Base-by-base conservation (phyloP, 495 filamentous ascomycete species). In the Jackrogersella minutella region DNA sequence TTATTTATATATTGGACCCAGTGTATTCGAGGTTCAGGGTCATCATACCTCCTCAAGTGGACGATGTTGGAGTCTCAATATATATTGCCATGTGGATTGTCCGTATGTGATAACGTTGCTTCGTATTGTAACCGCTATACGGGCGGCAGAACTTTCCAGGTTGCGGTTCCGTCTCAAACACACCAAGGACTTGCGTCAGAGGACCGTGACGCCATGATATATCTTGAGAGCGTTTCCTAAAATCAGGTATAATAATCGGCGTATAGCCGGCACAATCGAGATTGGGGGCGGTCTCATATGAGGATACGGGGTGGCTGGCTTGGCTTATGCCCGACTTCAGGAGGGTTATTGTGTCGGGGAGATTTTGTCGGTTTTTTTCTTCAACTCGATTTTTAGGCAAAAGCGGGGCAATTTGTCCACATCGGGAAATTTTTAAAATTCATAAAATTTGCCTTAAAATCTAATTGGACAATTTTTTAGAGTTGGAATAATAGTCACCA, bases 271-370 rank as follows among this genome's bases (percentile, higher is more conserved):
- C 40, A 51, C 49, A 26, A 55, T 43, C 33, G 22, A 53, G 37
- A 1, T 34, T 16, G 31, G 14, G 19, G 36, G 30, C 53, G 17
- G 36, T 52, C 53, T 54, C 33, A 33, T 52, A 54, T 40, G 43
- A 17, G 33, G 40, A 62, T 68, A 62, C 58, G 52, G 51, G 14
- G 58, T 68, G 58, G 64, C 65, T 62, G 33, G 47, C 59, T 59
- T 68, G 59, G 65, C 58, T 58, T 28, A 49, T 40, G 54, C 43
- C n/a, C n/a, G n/a, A n/a, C n/a, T n/a, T n/a, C n/a, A n/a, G n/a
- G n/a, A n/a, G n/a, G n/a, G n/a, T n/a, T n/a, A n/a, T n/a, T n/a
- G n/a, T n/a, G n/a, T n/a, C n/a, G n/a, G n/a, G n/a, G n/a, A 26
- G 31, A 30, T 54, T 3, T 26, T 33, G 31, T n/a, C n/a, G n/a